Evolutionary conservation across 257 asterid genomes (phyloP), one percentile per base, ranked within the genome.

Genomic region (Petunia secreta): DNA sequence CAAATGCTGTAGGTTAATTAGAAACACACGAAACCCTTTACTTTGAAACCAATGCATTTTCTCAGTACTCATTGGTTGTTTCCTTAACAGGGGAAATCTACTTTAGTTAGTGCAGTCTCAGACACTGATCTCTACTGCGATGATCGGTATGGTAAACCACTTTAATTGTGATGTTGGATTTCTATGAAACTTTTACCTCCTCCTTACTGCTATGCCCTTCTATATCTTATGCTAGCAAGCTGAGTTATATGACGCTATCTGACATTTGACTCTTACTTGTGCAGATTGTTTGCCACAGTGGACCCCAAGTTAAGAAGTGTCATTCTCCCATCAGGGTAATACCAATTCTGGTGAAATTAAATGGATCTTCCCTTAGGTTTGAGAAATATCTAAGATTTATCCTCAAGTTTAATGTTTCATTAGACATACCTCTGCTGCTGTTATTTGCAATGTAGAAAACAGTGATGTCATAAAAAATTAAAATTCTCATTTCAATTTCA

Each of bases 201-300:
- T 52, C 9, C 57, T 52, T 52, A 15, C 57, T 1, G 4, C 57
- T 15, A 10, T 52, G 57, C 57, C 57, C 57, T 52, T 52, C 57
- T 10, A 52, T 52, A 52, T 52, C 57, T 52, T 52, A 52, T 43
- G 15, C 13, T 50, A 44, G 8, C 78, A 50, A 50, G 62, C 40
- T 73, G 78, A 73, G 46, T 73, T 50, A 73, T 50, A 50, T 6
- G 78, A 73, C 78, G 50, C 36, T 34, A 73, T 50, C 83, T 71
- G 81, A 79, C 79, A 71, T 46, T 34, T 77, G 55, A 62, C 25
- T 80, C 63, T 83, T 74, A 77, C 64, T 69, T 50, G 79, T 88
- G 87, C 97, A 96, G 99, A 85, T 83, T 96, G 87, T 96, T 96
- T 89, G 99, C 98, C 14, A 96, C 98, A 0, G 99, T 96, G 68